Evolutionary conservation across 768 basidiomycete genomes (phyloP), one percentile per base, ranked within the genome.

Genomic region (Baorangia bicolor): DNA sequence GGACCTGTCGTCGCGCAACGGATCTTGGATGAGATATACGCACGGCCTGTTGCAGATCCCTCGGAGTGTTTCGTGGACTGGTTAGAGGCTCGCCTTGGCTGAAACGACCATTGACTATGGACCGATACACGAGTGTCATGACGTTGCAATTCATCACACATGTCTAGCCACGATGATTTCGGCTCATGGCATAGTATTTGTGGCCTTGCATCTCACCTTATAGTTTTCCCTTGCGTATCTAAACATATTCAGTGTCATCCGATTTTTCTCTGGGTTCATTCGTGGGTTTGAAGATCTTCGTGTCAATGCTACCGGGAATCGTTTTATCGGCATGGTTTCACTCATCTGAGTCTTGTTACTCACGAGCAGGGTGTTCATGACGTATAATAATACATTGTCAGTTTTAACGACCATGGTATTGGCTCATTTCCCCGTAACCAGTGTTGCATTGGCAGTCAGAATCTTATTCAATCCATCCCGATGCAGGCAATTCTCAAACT

Each of bases 401-500:
- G 7, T 40, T 27, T 25, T 25, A 40, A 14, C 1, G 11, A 35
- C 23, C 5, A 27, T 13, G 25, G 27, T 9, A 16, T 23, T 9
- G 20, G 8, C 12, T 44, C 33, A 61, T 23, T 59, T 31, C 25
- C 39, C 35, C 2, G 31, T 44, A 23, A 46, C 47, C 13, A 59
- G 49, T 18, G 55, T 60, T 28, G 79, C 77, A 53, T 76, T 77
- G 35, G 73, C 77, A 27, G 70, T 76, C 65, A 85, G 64, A 47
- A 84, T 77, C 56, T 70, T 73, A 65, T 88, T 88, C 63, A 93
- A 69, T 27, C 81, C 84, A 20, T 86, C 84, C 43, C 91, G 74
- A 71, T 84, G 82, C 66, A 81, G 63, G 71, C 90, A 93, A 49
- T 83, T 77, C 46, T 83, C 84, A 61, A 85, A 87, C 67, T 75